Conservation (phyloP, 148 eudicot genomes). For the Linanthus parryae region DNA sequence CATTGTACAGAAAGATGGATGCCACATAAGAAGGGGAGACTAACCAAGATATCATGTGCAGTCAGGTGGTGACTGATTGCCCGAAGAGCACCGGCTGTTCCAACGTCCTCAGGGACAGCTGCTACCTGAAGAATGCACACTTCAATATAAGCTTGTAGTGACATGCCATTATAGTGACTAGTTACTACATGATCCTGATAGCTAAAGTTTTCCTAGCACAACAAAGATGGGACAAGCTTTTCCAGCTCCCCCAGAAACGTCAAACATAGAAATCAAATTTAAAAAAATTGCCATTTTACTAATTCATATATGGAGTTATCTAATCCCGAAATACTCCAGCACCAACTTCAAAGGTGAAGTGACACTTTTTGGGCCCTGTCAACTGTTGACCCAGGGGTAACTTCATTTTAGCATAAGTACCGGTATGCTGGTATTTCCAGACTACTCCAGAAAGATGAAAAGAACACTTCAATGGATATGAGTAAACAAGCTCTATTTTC, state of each 20-base stretch:
- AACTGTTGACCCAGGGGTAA: too few species aligned
- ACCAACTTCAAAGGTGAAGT: too few species aligned
- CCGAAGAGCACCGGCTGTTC: conserved; percentile 93
- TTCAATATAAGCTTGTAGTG: neutral
- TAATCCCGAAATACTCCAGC: too few species aligned
- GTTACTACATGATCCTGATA: neutral
- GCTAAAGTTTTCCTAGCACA: neutral
- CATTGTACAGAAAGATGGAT: neutral
- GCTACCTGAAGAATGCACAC: conserved; percentile 53
- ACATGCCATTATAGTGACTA: neutral
- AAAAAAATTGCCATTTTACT: too few species aligned
- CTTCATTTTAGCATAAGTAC: too few species aligned
- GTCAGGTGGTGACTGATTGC: conserved; percentile 75
- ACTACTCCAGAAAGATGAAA: too few species aligned
- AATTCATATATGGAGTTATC: too few species aligned
- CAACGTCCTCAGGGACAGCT: conserved; percentile 86
- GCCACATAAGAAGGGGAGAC: conserved; percentile 11
- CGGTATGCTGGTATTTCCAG: too few species aligned
- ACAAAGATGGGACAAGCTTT: neutral
- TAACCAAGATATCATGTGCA: conserved; percentile 87
- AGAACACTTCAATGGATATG: too few species aligned
- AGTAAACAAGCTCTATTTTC: too few species aligned
- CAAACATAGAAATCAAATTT: too few species aligned
- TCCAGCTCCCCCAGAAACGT: neutral
- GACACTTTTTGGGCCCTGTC: too few species aligned